These are phyloP conservation scores for Waltergamsia citrina DNA, from an alignment of 2,329 filamentous ascomycete species.

Conservation along the genomic window DNA sequence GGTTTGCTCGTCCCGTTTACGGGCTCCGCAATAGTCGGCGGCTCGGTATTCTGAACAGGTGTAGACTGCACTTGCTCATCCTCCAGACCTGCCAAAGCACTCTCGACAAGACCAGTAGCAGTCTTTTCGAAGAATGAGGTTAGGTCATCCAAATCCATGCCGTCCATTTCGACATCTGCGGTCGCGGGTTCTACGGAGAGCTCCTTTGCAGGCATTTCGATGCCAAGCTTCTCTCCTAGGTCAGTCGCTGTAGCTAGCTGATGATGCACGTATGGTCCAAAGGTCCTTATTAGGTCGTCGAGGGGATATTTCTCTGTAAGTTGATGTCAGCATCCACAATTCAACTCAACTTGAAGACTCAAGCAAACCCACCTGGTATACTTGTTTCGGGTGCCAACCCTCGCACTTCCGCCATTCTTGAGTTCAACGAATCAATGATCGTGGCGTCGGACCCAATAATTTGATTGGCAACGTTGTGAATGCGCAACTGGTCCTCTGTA, in stretches of 20 bases:
- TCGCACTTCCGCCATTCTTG: conserved; percentile 1
- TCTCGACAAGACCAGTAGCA: conserved; percentile 28
- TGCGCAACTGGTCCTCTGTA: conserved; percentile 36
- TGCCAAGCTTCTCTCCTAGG: conserved; percentile 22
- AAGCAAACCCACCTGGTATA: not conserved
- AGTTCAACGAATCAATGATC: not conserved
- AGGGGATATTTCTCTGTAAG: conserved; percentile 25
- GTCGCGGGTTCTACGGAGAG: conserved; percentile 3
- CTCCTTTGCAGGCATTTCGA: conserved; percentile 17
- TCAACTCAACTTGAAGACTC: not conserved
- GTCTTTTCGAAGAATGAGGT: conserved; percentile 33
- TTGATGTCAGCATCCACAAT: too few relatives aligned
- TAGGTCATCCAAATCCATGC: conserved; percentile 17
- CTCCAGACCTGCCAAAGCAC: conserved; percentile 26
- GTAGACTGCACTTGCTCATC: conserved; percentile 9
- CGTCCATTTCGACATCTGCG: conserved; percentile 14
- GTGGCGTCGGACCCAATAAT: conserved; percentile 14
- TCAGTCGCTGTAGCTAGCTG: conserved; percentile 22
- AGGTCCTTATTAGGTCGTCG: conserved; percentile 25
- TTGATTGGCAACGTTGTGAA: conserved; percentile 17
- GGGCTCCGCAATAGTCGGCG: conserved; percentile 4
- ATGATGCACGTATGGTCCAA: conserved; percentile 20
- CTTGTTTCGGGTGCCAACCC: not conserved
- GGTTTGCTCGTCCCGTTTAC: conserved; percentile 6
- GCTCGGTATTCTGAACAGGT: not conserved